phyloP scores from a whole-genome alignment of 2,329 filamentous ascomycete species.

The Fusarium sp. region DNA sequence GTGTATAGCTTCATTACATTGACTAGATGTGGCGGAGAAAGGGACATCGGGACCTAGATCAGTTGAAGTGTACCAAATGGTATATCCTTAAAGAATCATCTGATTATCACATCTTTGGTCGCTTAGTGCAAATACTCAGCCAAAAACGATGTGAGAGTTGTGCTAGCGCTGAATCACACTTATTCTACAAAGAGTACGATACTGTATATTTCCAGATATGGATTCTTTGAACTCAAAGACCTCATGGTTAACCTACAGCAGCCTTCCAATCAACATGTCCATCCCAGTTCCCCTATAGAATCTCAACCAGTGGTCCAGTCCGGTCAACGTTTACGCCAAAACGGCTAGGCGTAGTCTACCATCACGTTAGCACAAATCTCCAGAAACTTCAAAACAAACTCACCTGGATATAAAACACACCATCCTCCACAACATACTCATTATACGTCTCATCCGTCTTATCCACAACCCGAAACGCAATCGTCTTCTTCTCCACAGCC shows the following conservation, averaged over 20 bases:
- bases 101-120: no score
- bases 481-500: background rate
- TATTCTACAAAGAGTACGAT: no score
- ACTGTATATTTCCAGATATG: background rate
- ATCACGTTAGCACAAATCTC: background rate
- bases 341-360: background rate
- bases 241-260: background rate
- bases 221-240: fast-evolving
- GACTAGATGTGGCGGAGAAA: no score
- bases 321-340: background rate
- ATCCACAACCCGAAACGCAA: background rate
- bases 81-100: no score
- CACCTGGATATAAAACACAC: background rate
- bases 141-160: no score
- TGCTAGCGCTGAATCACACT: no score
- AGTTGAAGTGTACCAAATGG: no score
- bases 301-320: background rate
- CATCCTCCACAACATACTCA: background rate
- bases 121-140: no score
- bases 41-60: no score
- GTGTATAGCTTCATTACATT: no score
- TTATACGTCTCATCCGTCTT: background rate
- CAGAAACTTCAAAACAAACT: background rate
- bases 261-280: background rate
- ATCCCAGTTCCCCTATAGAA: background rate